These are phyloP conservation scores for Raphanus raphanistrum DNA, from an alignment of 345 rosid species.

Conservation along the genomic window DNA sequence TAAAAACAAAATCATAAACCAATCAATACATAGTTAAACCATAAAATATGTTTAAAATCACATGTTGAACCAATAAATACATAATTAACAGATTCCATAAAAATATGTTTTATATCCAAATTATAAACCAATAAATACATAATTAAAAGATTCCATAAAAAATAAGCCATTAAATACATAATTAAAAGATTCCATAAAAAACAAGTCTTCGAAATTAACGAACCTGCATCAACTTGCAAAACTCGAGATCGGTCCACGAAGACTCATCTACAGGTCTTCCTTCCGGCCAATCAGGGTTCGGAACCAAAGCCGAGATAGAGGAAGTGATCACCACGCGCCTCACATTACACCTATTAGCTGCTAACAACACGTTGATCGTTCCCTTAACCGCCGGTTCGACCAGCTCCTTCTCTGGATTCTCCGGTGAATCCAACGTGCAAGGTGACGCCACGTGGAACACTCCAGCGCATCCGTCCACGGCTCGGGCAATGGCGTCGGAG, in stretches of 20 bases:
- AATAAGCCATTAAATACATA: neutral
- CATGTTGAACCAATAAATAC: no score
- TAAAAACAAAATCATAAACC: no score
- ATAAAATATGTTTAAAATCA: no score
- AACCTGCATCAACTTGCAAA: conserved; percentile 67
- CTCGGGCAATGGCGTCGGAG: conserved; percentile 49
- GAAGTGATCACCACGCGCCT: conserved; percentile 80
- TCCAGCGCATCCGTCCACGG: conserved; percentile 70
- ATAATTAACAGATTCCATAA: neutral
- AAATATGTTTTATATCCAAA: no score
- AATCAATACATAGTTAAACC: no score
- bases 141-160: neutral
- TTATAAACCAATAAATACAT: no score
- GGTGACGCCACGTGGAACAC: conserved; percentile 93
- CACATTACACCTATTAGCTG: conserved; percentile 52
- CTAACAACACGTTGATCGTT: conserved; percentile 66
- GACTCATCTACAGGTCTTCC: conserved; percentile 57
- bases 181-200: neutral
- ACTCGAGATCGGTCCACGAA: conserved; percentile 80
- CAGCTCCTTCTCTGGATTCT: conserved; percentile 61
- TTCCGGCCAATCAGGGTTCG: conserved; percentile 66
- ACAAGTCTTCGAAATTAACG: neutral
- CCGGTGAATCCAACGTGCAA: conserved; percentile 68
- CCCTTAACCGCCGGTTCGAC: conserved; percentile 79
- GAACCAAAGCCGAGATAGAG: conserved; percentile 76